Evolutionary conservation across 495 filamentous ascomycete species (phyloP).

Genomic region (Neurospora pannonica): DNA sequence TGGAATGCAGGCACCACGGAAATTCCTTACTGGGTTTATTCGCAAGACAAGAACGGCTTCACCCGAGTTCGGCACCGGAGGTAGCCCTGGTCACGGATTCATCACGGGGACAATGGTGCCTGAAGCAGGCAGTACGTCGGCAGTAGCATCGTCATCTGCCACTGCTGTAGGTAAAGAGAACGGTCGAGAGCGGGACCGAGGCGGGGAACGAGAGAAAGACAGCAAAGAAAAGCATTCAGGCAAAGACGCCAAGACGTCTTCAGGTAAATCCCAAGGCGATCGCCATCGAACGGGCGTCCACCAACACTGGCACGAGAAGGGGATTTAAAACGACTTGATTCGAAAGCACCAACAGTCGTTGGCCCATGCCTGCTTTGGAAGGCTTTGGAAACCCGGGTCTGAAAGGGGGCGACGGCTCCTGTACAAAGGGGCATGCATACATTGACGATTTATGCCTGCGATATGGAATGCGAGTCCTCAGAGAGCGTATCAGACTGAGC

Average conservation of each 20-base stretch:
- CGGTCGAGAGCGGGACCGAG: constrained; percentile 21
- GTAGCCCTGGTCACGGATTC: background rate
- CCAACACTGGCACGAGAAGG: background rate
- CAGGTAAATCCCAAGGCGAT: background rate
- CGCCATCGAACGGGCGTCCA: background rate
- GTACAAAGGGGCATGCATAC: background rate
- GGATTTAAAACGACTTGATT: background rate
- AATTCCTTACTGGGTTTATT: constrained; percentile 41
- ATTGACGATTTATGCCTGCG: background rate
- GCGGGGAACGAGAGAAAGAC: constrained; percentile 25
- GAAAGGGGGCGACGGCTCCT: background rate
- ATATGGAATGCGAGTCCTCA: background rate
- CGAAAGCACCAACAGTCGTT: background rate
- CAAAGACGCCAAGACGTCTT: background rate
- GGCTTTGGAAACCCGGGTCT: background rate
- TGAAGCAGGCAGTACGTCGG: background rate
- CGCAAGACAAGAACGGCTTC: constrained; percentile 27
- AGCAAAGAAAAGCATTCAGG: constrained; percentile 5
- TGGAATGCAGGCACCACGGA: constrained; percentile 27
- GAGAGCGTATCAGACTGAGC: background rate
- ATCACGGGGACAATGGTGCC: background rate
- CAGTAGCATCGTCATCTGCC: constrained; percentile 2
- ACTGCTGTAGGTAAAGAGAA: background rate
- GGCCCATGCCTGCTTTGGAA: background rate
- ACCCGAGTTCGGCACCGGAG: constrained; percentile 4